Evolutionary conservation across 352 stramenopile species (phyloP), one percentile per base, ranked within the genome.

Genomic region (Plasmopara halstedii): DNA sequence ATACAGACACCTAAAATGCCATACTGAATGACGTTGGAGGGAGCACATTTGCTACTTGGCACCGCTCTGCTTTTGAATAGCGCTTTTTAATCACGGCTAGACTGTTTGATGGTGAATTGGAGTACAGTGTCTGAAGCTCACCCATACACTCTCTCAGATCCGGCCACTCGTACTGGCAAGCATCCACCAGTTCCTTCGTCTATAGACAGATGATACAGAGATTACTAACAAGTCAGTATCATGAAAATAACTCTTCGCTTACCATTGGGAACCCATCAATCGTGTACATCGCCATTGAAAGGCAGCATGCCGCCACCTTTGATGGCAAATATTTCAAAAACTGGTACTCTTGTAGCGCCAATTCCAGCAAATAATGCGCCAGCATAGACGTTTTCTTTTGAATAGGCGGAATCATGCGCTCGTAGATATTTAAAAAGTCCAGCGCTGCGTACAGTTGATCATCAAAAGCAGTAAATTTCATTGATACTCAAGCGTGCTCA

Each of bases 401-500:
- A 42, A 89, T 83, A 17, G 78, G 77, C 2, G 73, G 77, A 48
- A 93, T 86, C 74, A 94, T 90, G 42, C 75, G 69, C 56, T 95
- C 64, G 59, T 90, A 92, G 47, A 95, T 88, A 51, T 95, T 89
- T 40, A 95, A 50, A 56, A 95, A 95, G 46, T 95, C 85, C 29
- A 95, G 50, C 3, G 79, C 79, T 89, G 40, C 15, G 29, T 10
- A 58, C 13, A 45, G 6, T 35, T 15, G 46, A 21, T 9, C 8
- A 26, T 26, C 20, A 27, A 34, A 46, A 21, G 2, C 17, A 37
- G 23, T 58, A 7, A 45, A 6, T 34, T 20, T 35, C 36, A 49
- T 14, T 15, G 27, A 9, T 47, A 0, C 36, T 29, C 4, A 9
- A 10, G 9, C 27, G 19, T 33, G 4, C 9, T n/a, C 3, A 20